A percentile compares a stretch with the other conserved stretches of the same genome.
Conservation (phyloP, 2,329 filamentous ascomycete genomes). For the Hymenoscyphus albidus region DNA sequence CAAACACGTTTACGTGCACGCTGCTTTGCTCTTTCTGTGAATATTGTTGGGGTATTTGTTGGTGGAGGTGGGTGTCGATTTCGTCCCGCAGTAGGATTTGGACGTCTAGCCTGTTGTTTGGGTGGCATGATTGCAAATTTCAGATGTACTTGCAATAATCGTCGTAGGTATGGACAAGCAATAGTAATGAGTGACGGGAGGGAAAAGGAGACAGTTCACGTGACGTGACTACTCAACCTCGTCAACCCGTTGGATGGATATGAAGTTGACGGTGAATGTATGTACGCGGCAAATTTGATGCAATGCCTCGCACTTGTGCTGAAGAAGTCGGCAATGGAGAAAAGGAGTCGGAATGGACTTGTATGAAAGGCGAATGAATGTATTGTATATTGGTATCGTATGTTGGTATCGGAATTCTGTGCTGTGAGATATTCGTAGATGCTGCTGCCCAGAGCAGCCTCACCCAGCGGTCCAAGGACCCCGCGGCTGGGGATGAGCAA, state of each 20-base stretch:
- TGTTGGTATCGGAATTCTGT: neutral
- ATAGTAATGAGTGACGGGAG: neutral
- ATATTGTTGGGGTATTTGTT: conserved; percentile 24
- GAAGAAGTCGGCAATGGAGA: too few relatives aligned
- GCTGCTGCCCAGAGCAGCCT: neutral
- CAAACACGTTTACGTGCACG: conserved; percentile 37
- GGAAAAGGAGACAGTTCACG: neutral
- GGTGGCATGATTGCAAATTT: neutral
- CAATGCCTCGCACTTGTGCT: too few relatives aligned
- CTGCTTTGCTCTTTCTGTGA: conserved; percentile 21
- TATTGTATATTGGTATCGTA: neutral
- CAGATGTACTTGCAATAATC: too few relatives aligned
- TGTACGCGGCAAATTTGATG: too few relatives aligned
- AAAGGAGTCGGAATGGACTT: too few relatives aligned
- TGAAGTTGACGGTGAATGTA: too few relatives aligned
- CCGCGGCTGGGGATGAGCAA: neutral
- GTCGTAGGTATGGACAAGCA: neutral
- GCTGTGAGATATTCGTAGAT: neutral
- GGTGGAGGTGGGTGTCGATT: conserved; percentile 5
- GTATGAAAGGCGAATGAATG: neutral
- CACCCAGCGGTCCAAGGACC: neutral
- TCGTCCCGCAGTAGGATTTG: conserved; percentile 23
- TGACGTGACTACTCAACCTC: neutral
- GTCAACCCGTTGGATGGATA: too few relatives aligned
- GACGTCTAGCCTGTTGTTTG: neutral